These are phyloP conservation scores for Cladosporium sp. DNA, from an alignment of 2,329 filamentous ascomycete genomes.

Conservation along the genomic window DNA sequence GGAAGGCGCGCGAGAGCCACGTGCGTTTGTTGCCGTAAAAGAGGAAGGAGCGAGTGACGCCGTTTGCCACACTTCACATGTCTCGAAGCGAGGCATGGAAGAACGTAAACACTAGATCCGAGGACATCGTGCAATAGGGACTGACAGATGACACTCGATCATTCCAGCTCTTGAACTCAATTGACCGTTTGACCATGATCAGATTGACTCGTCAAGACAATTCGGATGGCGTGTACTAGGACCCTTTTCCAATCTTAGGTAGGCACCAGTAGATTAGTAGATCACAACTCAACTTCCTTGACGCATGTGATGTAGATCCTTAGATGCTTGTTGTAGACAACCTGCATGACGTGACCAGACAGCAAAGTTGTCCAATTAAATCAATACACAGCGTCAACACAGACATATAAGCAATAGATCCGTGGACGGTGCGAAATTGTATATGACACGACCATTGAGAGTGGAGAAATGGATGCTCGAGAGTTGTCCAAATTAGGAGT, in stretches of 20 bases:
- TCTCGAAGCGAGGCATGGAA: not conserved
- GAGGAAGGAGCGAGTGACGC: conserved; percentile 5
- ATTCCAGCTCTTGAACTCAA: not conserved
- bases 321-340: not conserved
- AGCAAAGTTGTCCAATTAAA: no score
- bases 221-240: not conserved
- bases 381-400: not conserved
- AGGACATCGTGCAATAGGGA: not conserved
- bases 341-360: not conserved
- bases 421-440: not conserved
- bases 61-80: not conserved
- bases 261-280: not conserved
- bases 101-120: not conserved
- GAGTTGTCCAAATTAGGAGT: not conserved
- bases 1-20: not conserved
- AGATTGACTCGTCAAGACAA: not conserved
- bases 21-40: not conserved
- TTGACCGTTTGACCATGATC: not conserved
- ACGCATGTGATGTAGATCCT: not conserved
- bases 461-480: not conserved
- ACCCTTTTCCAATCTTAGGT: no score
- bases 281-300: not conserved
- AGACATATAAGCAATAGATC: not conserved
- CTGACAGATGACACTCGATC: not conserved
- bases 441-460: not conserved